phyloP scores from a whole-genome alignment of 1,284 basidiomycete genomes.

The Puccinia horiana region DNA sequence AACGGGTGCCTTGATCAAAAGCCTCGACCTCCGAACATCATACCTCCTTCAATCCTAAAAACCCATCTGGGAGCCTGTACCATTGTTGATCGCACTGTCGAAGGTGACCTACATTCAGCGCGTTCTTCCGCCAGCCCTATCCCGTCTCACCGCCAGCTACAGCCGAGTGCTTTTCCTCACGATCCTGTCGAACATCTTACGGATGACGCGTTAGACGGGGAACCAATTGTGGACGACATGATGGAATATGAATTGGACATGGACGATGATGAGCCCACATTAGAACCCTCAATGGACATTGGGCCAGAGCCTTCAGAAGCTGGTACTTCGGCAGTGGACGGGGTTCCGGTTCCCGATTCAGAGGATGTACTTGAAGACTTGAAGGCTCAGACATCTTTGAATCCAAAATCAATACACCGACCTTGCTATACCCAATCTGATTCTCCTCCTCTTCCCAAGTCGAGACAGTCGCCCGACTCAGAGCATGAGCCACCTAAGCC shows the following conservation, averaged over 20 bases:
- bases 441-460: neutral
- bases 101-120: constrained; percentile 1
- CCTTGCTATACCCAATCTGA: constrained; percentile 3
- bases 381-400: constrained; percentile 14
- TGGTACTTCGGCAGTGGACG: constrained; percentile 41
- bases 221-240: constrained; percentile 45
- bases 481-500: constrained; percentile 8
- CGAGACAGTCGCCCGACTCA: constrained; percentile 12
- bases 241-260: constrained; percentile 44
- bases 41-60: constrained; percentile 31
- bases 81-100: constrained; percentile 5
- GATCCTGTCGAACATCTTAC: constrained; percentile 19
- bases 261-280: constrained; percentile 15
- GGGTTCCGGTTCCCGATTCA: constrained; percentile 38
- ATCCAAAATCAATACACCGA: constrained; percentile 11
- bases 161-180: constrained; percentile 17
- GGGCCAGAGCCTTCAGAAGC: constrained; percentile 39
- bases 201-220: constrained; percentile 45
- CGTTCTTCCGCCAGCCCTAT: constrained; percentile 7
- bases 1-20: neutral
- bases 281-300: neutral
- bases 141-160: neutral
- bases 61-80: neutral
- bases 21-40: constrained; percentile 19
- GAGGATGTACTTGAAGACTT: constrained; percentile 33